Percentiles rank a stretch among this genome's conserved stretches.
These are phyloP conservation scores for Claviceps cyperi DNA, from an alignment of 2,329 filamentous ascomycete genomes.

Conservation along the genomic window DNA sequence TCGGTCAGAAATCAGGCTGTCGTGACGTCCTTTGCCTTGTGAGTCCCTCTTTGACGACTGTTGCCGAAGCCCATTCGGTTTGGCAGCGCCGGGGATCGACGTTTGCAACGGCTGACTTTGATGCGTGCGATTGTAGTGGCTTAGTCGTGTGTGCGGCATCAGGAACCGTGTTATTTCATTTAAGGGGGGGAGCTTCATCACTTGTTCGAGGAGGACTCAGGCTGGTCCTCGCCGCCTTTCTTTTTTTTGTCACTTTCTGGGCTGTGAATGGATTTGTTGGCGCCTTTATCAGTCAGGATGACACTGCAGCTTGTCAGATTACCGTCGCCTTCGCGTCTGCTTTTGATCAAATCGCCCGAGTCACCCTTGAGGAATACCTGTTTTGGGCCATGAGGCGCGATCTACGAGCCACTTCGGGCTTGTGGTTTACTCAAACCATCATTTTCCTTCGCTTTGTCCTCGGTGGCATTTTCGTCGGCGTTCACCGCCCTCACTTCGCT, in stretches of 20 bases:
- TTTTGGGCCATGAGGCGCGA: slow-evolving; percentile 33
- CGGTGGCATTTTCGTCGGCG: slow-evolving; percentile 39
- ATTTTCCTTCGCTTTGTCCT: slow-evolving; percentile 35
- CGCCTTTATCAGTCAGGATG: slow-evolving; percentile 29
- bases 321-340: slow-evolving; percentile 35
- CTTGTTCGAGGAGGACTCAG: slow-evolving; percentile 44
- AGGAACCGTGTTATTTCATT: slow-evolving; percentile 29
- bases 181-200: slow-evolving; percentile 32
- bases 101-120: neutral
- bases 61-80: neutral
- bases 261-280: slow-evolving; percentile 36
- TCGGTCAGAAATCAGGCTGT: slow-evolving; percentile 32
- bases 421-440: slow-evolving; percentile 29
- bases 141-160: slow-evolving; percentile 38
- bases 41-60: slow-evolving; percentile 14
- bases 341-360: slow-evolving; percentile 43
- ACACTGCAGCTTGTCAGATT: slow-evolving; percentile 33
- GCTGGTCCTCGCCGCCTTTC: slow-evolving; percentile 47
- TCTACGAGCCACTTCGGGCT: slow-evolving; percentile 21
- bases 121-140: slow-evolving; percentile 21
- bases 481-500: slow-evolving; percentile 36
- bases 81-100: neutral
- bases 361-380: slow-evolving; percentile 38
- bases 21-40: slow-evolving; percentile 41
- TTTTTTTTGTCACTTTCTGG: slow-evolving; percentile 37